Percentiles rank a stretch among this genome's conserved stretches.
phyloP scores from a whole-genome alignment of 1,284 basidiomycete genomes.

The Cystobasidium pallidum region DNA sequence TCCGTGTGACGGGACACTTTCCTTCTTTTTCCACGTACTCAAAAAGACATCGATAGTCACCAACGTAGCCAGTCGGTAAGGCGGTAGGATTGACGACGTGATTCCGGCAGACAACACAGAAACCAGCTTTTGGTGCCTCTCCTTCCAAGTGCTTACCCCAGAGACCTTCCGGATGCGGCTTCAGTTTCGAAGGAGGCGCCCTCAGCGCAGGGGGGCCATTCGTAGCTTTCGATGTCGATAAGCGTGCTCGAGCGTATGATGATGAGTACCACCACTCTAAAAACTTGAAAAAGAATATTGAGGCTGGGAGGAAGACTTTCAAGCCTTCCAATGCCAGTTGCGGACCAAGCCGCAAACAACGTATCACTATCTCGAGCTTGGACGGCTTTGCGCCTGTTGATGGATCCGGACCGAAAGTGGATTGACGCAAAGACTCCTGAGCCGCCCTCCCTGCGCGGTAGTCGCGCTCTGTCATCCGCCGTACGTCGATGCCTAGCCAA shows the following conservation, averaged over 20 bases:
- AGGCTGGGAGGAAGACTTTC: constrained; percentile 80
- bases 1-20: constrained; percentile 83
- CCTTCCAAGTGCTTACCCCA: constrained; percentile 58
- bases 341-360: constrained; percentile 18
- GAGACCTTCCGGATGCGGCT: constrained; percentile 38
- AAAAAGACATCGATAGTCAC: constrained; percentile 91
- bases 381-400: constrained; percentile 15
- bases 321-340: constrained; percentile 58
- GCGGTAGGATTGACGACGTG: constrained; percentile 84
- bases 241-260: constrained; percentile 75
- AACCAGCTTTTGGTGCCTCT: constrained; percentile 66
- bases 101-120: constrained; percentile 79
- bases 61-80: constrained; percentile 89
- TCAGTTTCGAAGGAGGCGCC: constrained; percentile 66
- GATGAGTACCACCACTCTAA: constrained; percentile 99
- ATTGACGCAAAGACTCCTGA: constrained; percentile 52
- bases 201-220: constrained; percentile 70
- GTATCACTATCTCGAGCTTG: constrained; percentile 7
- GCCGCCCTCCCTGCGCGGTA: constrained; percentile 62
- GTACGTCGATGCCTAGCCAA: constrained; percentile 79
- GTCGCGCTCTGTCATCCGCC: constrained; percentile 75
- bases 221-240: constrained; percentile 63
- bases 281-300: constrained; percentile 96
- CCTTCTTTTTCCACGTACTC: constrained; percentile 77
- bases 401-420: constrained; percentile 29